Evolutionary conservation across 331 rosid species (phyloP), one percentile per base, ranked within the genome.

Genomic region (Quercus tomentella): DNA sequence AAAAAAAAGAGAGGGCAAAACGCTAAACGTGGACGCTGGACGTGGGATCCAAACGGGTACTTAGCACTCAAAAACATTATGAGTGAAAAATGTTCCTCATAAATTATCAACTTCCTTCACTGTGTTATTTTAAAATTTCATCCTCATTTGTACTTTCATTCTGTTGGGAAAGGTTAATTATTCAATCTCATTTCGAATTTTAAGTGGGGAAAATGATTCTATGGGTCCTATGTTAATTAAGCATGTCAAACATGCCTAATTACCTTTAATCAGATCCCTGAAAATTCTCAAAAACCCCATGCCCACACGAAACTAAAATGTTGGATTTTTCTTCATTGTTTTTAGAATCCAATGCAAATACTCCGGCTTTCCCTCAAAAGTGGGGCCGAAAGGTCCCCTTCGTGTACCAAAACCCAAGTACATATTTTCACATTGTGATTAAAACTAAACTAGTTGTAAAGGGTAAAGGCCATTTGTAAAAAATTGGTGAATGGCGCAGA

Each of bases 151-250:
- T 28, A 63, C 70, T 26, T 67, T 56, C 61, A 18, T 56, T 60
- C 67, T 23, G 67, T 16, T 60, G 17, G 30, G 31, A 12, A 60
- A 23, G 26, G 52, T 18, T 67, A 4, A 5, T 17, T 66, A 21
- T 61, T 12, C 31, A 61, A 26, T 20, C 10, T 31, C 31, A 12
- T 63, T 51, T 68, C 35, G 55, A 71, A 37, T 76, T 21, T 63
- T 78, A n/a, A 37, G 87, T 82, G 86, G 83, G 75, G 82, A 78
- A 84, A 83, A 86, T 88, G 81, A 86, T 88, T 67, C 35, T 45
- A 63, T 69, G 70, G 77, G 86, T 76, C 80, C 56, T 58, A 31
- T 51, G 73, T 69, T 73, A 52, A 68, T 69, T 73, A 52, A 68
- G 67, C 73, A 76, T 76, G 75, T 77, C 49, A 71, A 51, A 37